Percentiles rank a stretch among this genome's conserved stretches.
phyloP scores from a whole-genome alignment of 177 flowering plant species.

The Vitis hybrid region DNA sequence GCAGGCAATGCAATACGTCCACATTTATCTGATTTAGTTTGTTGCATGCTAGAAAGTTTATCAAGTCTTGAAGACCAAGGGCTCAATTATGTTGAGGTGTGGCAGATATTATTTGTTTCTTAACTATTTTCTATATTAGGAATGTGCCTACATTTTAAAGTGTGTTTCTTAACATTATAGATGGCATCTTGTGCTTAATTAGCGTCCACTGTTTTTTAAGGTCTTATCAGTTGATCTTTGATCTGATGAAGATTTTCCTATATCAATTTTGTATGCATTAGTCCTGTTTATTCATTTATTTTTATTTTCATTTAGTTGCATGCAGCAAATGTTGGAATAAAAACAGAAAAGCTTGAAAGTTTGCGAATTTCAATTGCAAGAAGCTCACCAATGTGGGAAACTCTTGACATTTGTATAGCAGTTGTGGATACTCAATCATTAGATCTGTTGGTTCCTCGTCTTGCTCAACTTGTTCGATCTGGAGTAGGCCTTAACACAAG shows the following conservation, averaged over 20 bases:
- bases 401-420: constrained; percentile 85
- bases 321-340: constrained; percentile 82
- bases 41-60: constrained; percentile 98
- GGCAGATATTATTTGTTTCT: constrained; percentile 5
- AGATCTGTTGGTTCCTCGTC: constrained; percentile 86
- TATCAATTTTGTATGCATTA: too few species aligned
- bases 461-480: constrained; percentile 82
- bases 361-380: constrained; percentile 90
- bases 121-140: not conserved
- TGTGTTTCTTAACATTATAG: too few species aligned
- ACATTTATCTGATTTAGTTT: constrained; percentile 84
- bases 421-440: constrained; percentile 71
- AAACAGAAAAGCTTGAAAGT: constrained; percentile 90
- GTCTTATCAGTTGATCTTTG: too few species aligned
- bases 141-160: too few species aligned
- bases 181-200: too few species aligned
- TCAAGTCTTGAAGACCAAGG: constrained; percentile 99
- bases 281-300: constrained; percentile 1
- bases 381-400: constrained; percentile 99
- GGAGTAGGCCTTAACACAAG: constrained; percentile 97
- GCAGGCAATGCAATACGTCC: constrained; percentile 91
- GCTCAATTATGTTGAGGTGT: constrained; percentile 95
- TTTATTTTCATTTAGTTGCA: constrained; percentile 57
- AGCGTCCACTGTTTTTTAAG: too few species aligned
- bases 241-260: too few species aligned